Base-by-base conservation (phyloP, 306 rosid genomes). In the Cicer bijugum region DNA sequence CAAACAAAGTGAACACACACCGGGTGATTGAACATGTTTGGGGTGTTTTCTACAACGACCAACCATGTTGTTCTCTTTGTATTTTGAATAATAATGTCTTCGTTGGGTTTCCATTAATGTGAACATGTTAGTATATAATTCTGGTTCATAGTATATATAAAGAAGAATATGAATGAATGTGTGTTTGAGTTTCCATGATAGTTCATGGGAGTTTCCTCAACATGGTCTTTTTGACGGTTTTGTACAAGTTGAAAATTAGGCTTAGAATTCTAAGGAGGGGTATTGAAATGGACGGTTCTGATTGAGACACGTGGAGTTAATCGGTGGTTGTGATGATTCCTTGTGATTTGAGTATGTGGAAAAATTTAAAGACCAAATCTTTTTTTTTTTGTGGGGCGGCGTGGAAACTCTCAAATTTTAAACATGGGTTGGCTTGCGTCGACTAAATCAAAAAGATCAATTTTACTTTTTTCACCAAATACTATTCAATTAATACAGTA, bases 1-100 rank as follows among this genome's bases (percentile, higher is more conserved):
- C 70, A 94, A 79, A 66, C 98, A 94, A 61, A 94, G 64, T 6
- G 97, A 86, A 82, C 98, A 94, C 0, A 94, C 96, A 0, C 99
- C 99, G 0, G 96, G 93, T 0, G 97, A 76, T 70, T 94, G 99
- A 12, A 60, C 66, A 73, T 94, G 97, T 52, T 88, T 91, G 0
- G 92, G 94, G 81, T 94, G 98, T 78, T 85, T 89, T 86, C 82
- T 88, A 87, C 97, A 94, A 0, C 67, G 55, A 5, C 60, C 74
- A 11, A 82, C 75, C 1, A 6, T 45, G 76, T 28, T 28, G 35
- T 71, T 48, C 70, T 74, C 73, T 12, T 67, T 82, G 44, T 81
- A 42, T 7, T 84, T 85, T 3, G 83, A 56, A 56, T 56, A 56
- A 56, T 56, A 69, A 33, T 83, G 57, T 68, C 50, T 77, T 65